Conservation (phyloP, 176 grass and related monocot genomes). For the Hordeum marinum region DNA sequence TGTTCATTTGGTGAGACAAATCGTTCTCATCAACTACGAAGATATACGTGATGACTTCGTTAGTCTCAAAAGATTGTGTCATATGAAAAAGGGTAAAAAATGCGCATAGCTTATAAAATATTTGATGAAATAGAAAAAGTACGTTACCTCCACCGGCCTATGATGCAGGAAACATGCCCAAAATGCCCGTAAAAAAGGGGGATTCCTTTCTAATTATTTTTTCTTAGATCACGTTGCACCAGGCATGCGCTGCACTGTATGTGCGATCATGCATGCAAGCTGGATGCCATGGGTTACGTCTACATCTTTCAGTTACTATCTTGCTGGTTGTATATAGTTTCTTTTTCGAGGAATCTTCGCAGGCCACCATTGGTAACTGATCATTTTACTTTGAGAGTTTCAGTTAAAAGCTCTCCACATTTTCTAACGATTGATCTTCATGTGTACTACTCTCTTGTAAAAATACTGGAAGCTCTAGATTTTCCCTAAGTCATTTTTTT, state of each 20-base stretch:
- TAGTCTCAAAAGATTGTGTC: background rate
- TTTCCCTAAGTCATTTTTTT: too few species aligned
- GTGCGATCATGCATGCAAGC: background rate
- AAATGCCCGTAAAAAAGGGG: background rate
- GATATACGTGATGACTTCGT: too few species aligned
- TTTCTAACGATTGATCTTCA: background rate
- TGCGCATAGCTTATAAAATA: background rate
- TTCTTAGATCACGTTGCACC: background rate
- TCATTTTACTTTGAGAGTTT: background rate
- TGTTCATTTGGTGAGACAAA: too few species aligned
- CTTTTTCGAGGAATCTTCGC: background rate
- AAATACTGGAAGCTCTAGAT: too few species aligned
- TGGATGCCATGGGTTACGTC: background rate
- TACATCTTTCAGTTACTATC: background rate
- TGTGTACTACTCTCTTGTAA: background rate
- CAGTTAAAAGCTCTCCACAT: background rate
- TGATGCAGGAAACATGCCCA: slow-evolving; percentile 21
- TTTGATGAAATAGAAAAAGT: background rate
- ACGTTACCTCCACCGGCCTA: background rate
- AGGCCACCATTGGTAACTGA: background rate
- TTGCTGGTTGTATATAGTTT: background rate
- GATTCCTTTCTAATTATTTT: background rate
- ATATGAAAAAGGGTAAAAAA: background rate
- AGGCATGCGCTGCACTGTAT: background rate
- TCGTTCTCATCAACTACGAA: too few species aligned